phyloP scores from a whole-genome alignment of 805 yeast species.

The Wickerhamiella cacticola region DNA sequence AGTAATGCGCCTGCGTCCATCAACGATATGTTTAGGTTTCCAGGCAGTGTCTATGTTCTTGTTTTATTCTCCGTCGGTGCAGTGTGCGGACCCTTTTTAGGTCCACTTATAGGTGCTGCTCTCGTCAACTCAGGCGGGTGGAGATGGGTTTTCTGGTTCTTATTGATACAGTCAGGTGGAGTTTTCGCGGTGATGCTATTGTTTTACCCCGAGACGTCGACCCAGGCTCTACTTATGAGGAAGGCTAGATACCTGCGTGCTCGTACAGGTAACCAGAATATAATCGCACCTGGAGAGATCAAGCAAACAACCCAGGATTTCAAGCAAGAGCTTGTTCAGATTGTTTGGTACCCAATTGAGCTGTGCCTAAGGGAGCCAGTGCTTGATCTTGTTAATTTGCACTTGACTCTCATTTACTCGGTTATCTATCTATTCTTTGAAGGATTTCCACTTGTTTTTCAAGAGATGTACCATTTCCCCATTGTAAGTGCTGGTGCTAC shows the following conservation, averaged over 20 bases:
- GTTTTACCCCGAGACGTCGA: slow-evolving; percentile 41
- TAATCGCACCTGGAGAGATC: slow-evolving; percentile 17
- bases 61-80: slow-evolving; percentile 45
- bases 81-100: slow-evolving; percentile 43
- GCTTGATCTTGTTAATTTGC: slow-evolving; percentile 39
- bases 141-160: slow-evolving; percentile 47
- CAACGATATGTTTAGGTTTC: slow-evolving; percentile 38
- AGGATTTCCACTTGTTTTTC: slow-evolving; percentile 47
- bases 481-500: slow-evolving; percentile 38
- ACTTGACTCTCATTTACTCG: slow-evolving; percentile 43
- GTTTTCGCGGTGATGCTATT: slow-evolving; percentile 30
- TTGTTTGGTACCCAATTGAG: slow-evolving; percentile 32
- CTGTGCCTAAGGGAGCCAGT: slow-evolving; percentile 45
- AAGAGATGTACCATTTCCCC: slow-evolving; percentile 36
- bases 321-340: slow-evolving; percentile 13
- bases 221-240: slow-evolving; percentile 35
- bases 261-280: slow-evolving; percentile 26
- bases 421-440: slow-evolving; percentile 47
- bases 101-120: slow-evolving; percentile 46
- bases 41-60: slow-evolving; percentile 37
- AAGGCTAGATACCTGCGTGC: slow-evolving; percentile 39
- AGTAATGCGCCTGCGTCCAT: slow-evolving; percentile 50
- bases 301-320: background rate
- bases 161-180: slow-evolving; percentile 32
- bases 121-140: slow-evolving; percentile 37